Conservation (phyloP, 2,329 filamentous ascomycete genomes). For the Aspergillus sp. region DNA sequence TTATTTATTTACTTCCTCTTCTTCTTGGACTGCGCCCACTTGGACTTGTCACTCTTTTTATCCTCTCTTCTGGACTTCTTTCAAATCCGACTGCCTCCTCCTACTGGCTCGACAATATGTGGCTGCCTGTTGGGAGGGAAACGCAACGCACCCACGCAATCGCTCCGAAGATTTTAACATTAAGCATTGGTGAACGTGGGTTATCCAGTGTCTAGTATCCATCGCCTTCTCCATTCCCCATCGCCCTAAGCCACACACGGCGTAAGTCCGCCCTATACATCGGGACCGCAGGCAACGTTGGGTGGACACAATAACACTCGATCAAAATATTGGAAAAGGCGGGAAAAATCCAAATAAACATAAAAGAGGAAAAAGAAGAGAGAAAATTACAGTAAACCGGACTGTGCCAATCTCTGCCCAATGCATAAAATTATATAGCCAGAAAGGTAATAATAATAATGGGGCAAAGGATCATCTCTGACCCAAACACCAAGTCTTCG, state of each 20-base stretch:
- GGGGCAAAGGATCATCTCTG: neutral
- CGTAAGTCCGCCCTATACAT: conserved; percentile 7
- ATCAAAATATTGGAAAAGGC: too few species aligned
- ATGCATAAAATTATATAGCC: conserved; percentile 1
- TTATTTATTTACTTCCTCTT: too few species aligned
- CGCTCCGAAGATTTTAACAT: conserved; percentile 18
- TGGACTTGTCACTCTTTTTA: neutral
- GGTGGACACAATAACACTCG: neutral
- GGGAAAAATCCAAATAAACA: neutral
- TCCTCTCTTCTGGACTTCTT: too few species aligned
- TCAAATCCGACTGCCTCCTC: too few species aligned
- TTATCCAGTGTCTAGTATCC: conserved; percentile 3
- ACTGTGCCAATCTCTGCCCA: neutral
- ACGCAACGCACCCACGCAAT: neutral
- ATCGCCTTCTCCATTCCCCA: neutral
- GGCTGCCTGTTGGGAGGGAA: neutral
- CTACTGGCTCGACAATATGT: too few species aligned
- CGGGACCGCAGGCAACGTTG: neutral
- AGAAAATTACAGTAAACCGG: too few species aligned
- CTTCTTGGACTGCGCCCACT: neutral
- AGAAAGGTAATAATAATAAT: neutral
- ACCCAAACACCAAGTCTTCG: conserved; percentile 1
- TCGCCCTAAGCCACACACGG: conserved; percentile 4
- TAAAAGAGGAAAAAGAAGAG: neutral
- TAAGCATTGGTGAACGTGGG: conserved; percentile 24